These are phyloP conservation scores for Candida caryicola DNA, from an alignment of 805 yeast genomes.

Conservation along the genomic window DNA sequence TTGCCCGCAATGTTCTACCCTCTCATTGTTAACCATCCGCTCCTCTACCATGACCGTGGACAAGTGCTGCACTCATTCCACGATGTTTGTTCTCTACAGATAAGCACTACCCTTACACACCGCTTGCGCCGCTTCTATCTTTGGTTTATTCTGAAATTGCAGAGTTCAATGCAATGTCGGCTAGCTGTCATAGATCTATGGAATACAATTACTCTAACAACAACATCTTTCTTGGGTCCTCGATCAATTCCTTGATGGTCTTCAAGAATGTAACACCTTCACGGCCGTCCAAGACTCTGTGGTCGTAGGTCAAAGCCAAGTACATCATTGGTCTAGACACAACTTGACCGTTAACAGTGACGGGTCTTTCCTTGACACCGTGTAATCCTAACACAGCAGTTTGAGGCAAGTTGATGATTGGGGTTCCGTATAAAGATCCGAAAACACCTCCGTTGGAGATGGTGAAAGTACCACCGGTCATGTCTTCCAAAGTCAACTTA, in stretches of 20 bases:
- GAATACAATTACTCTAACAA: constrained; percentile 22
- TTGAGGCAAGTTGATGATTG: constrained; percentile 97
- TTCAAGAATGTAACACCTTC: constrained; percentile 97
- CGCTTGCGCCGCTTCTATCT: neutral
- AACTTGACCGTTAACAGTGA: constrained; percentile 91
- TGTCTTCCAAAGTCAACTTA: constrained; percentile 93
- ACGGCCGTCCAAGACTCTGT: constrained; percentile 96
- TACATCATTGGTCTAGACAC: constrained; percentile 99
- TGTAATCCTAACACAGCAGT: constrained; percentile 97
- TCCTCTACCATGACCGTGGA: no score
- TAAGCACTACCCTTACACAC: no score
- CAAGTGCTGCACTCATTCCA: no score
- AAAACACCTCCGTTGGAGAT: constrained; percentile 99
- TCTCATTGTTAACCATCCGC: no score
- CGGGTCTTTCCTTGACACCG: constrained; percentile 97
- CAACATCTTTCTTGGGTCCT: constrained; percentile 98
- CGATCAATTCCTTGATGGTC: constrained; percentile 93
- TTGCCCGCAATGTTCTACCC: no score
- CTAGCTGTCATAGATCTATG: neutral
- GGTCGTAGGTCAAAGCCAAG: constrained; percentile 96
- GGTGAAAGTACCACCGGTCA: constrained; percentile 99
- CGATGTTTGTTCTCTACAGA: no score
- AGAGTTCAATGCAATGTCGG: neutral
- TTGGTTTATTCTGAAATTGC: neutral
- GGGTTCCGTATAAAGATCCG: constrained; percentile 97